Percentiles rank a stretch among this genome's conserved stretches.
These are phyloP conservation scores for Penicillium fimorum DNA, from an alignment of 495 filamentous ascomycete genomes.

Conservation along the genomic window DNA sequence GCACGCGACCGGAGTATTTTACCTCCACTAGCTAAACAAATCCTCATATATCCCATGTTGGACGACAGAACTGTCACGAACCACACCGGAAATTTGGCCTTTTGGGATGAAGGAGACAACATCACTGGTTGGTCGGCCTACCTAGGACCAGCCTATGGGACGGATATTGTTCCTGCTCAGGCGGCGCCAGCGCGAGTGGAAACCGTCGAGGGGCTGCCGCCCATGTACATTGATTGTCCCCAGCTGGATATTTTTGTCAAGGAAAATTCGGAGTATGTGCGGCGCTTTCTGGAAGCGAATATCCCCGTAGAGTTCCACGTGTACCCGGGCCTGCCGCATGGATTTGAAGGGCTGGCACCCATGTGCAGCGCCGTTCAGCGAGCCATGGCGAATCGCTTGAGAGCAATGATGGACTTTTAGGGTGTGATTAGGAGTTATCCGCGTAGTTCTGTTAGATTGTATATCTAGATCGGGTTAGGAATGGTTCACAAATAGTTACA, in stretches of 20 bases:
- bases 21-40: conserved; percentile 45
- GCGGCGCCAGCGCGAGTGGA: conserved; percentile 26
- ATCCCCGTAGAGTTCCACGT: conserved; percentile 30
- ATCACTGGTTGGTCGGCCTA: conserved; percentile 30
- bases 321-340: conserved; percentile 31
- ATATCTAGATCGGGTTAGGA: too few relatives aligned
- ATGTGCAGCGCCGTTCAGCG: too few relatives aligned
- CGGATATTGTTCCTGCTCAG: conserved; percentile 17
- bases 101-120: conserved; percentile 27
- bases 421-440: too few relatives aligned
- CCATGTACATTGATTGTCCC: conserved; percentile 26
- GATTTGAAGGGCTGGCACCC: conserved; percentile 24
- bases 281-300: conserved; percentile 18
- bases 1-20: conserved; percentile 39
- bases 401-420: too few relatives aligned
- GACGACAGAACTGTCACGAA: conserved; percentile 35
- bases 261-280: conserved; percentile 26
- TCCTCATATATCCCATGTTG: conserved; percentile 51
- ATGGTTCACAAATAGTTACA: too few relatives aligned
- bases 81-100: conserved; percentile 12
- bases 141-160: conserved; percentile 23
- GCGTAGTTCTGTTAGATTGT: too few relatives aligned
- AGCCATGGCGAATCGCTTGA: too few relatives aligned
- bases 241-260: conserved; percentile 30
- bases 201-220: conserved; percentile 25